A percentile compares a stretch with the other conserved stretches of the same genome.
Conservation (phyloP, 2,329 filamentous ascomycete genomes). For the Bertia moriformis region DNA sequence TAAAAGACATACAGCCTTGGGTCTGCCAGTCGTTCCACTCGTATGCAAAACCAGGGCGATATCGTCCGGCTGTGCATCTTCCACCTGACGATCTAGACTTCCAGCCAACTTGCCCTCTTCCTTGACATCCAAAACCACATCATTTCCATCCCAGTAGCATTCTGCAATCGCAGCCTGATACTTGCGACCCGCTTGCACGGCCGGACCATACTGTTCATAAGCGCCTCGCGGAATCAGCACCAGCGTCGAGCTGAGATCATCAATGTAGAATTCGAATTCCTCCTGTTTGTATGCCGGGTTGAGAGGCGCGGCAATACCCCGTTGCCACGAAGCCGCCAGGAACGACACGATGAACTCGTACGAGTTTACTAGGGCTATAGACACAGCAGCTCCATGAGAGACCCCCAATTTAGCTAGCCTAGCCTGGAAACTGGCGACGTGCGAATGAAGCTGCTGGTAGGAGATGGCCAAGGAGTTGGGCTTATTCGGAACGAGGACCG, state of each 20-base stretch:
- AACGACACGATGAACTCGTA: constrained; percentile 83
- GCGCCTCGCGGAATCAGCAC: constrained; percentile 63
- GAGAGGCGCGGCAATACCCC: constrained; percentile 70
- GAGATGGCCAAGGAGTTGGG: constrained; percentile 48
- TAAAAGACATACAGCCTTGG: constrained; percentile 53
- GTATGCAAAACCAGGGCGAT: constrained; percentile 72
- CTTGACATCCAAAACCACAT: constrained; percentile 67
- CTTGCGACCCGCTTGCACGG: constrained; percentile 62
- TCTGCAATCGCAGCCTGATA: constrained; percentile 77
- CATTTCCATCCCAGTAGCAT: constrained; percentile 61
- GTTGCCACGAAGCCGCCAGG: constrained; percentile 72
- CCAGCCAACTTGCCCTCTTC: constrained; percentile 52
- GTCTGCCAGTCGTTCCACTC: constrained; percentile 69
- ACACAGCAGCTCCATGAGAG: constrained; percentile 54
- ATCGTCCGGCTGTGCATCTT: constrained; percentile 55
- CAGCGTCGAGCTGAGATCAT: constrained; percentile 67
- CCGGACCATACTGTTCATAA: constrained; percentile 50
- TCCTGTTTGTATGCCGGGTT: constrained; percentile 81
- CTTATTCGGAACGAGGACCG: constrained; percentile 61
- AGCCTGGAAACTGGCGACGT: constrained; percentile 59
- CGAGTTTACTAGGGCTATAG: constrained; percentile 70
- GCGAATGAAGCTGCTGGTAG: constrained; percentile 50
- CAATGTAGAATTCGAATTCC: constrained; percentile 85
- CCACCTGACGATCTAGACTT: not conserved
- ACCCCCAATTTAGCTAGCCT: constrained; percentile 68